Evolutionary conservation across 2,329 filamentous ascomycete genomes (phyloP).

Genomic region (Ampelomyces quisqualis): DNA sequence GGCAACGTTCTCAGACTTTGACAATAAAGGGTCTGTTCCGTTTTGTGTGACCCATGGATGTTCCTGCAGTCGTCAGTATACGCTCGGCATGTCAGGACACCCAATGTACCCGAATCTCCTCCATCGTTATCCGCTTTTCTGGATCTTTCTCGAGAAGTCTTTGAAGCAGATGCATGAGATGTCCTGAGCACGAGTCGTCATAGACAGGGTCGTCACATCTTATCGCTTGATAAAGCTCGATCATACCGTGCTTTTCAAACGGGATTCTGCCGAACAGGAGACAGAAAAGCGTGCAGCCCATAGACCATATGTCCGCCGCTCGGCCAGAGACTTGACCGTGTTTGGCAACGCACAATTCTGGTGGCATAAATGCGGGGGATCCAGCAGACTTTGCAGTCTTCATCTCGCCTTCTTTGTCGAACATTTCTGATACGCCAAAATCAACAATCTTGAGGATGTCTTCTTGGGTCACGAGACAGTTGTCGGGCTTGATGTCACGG

Average conservation of each 20-base stretch:
- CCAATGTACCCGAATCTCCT: constrained; percentile 66
- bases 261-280: constrained; percentile 85
- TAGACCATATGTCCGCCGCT: constrained; percentile 96
- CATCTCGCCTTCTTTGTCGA: constrained; percentile 85
- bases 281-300: constrained; percentile 94
- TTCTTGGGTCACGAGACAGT: constrained; percentile 83
- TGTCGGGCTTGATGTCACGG: constrained; percentile 97
- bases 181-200: constrained; percentile 62
- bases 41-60: constrained; percentile 90
- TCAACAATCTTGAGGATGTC: constrained; percentile 96
- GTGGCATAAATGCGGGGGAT: constrained; percentile 90
- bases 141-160: constrained; percentile 83
- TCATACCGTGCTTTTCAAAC: constrained; percentile 74
- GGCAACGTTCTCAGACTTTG: constrained; percentile 81
- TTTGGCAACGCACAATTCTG: constrained; percentile 82
- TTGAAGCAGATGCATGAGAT: constrained; percentile 73
- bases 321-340: constrained; percentile 86
- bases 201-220: constrained; percentile 66
- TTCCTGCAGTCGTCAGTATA: constrained; percentile 56
- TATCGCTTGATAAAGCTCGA: constrained; percentile 90
- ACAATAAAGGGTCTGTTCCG: constrained; percentile 74
- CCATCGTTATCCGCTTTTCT: constrained; percentile 77
- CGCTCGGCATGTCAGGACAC: neutral
- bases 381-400: constrained; percentile 89
- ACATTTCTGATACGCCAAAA: constrained; percentile 99